phyloP scores from a whole-genome alignment of 169 alveolate genomes.

The Eimeria praecox region DNA sequence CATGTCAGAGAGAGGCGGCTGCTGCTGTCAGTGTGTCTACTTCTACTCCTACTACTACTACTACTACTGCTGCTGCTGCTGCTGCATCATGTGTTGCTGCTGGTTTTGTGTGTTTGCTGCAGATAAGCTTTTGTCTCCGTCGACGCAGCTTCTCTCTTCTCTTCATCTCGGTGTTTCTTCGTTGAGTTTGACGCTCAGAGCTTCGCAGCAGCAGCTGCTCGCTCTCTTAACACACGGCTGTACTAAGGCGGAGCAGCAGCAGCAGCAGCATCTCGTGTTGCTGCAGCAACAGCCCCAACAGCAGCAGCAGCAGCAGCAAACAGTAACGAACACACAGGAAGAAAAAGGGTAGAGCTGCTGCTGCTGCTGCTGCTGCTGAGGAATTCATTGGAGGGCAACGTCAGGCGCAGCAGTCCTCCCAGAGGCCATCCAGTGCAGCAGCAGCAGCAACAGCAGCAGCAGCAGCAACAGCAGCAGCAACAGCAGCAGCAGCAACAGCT shows the following conservation, averaged over 20 bases:
- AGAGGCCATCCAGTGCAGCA: background rate
- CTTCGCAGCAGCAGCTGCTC: conserved; percentile 53
- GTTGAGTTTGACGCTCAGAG: background rate
- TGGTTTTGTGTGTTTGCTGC: background rate
- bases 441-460: conserved; percentile 45
- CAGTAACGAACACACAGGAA: background rate
- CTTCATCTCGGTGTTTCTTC: background rate
- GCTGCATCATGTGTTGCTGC: conserved; percentile 1
- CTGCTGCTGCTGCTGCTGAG: background rate
- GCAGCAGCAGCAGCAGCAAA: conserved; percentile 26
- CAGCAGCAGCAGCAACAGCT: background rate
- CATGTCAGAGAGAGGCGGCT: background rate
- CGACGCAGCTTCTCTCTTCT: background rate
- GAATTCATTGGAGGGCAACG: background rate
- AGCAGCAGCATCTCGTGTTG: conserved; percentile 35
- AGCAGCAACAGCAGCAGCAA: background rate
- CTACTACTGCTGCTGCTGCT: background rate
- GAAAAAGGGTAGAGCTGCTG: background rate
- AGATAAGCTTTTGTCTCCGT: background rate
- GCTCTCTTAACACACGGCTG: conserved; percentile 3
- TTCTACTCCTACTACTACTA: background rate
- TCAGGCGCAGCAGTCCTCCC: background rate
- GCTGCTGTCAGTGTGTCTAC: background rate
- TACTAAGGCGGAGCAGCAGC: conserved; percentile 20
- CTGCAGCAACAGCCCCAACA: conserved; percentile 49